A percentile compares a stretch with the other conserved stretches of the same genome.
Evolutionary conservation across 2,329 filamentous ascomycete genomes (phyloP).

Genomic region (Fusarium pseudonygamai): DNA sequence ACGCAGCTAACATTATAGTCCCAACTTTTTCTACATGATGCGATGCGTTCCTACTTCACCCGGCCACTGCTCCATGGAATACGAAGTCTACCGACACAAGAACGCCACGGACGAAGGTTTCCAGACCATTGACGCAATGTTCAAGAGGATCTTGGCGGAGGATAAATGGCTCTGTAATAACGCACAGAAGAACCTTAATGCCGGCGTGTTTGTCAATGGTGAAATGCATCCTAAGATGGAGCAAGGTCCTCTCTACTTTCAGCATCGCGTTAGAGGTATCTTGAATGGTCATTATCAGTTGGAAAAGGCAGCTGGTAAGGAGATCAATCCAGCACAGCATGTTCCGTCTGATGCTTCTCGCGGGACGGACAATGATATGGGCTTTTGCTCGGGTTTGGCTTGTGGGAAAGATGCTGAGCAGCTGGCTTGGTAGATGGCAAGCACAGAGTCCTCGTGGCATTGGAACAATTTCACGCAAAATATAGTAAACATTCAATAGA

Average conservation of each 20-base stretch:
- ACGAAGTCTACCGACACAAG: conserved; percentile 26
- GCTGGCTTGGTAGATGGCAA: rapidly evolving
- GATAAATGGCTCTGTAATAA: conserved; percentile 17
- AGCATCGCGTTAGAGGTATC: background rate
- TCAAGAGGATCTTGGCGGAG: conserved; percentile 3
- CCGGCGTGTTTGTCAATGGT: background rate
- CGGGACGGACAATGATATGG: background rate
- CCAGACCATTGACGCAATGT: background rate
- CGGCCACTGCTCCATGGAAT: background rate
- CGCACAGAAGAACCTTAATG: conserved; percentile 1
- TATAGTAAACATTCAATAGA: too few species aligned
- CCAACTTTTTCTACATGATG: conserved; percentile 22
- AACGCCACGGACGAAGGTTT: conserved; percentile 8
- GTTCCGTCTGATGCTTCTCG: background rate
- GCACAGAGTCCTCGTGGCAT: rapidly evolving
- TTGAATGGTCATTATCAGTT: background rate
- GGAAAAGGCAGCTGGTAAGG: background rate
- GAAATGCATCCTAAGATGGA: conserved; percentile 1
- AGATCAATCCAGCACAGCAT: conserved; percentile 22
- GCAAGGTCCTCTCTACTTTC: background rate
- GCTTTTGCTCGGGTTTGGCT: background rate
- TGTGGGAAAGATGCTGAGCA: background rate
- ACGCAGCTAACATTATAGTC: conserved; percentile 55
- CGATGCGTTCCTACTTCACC: background rate
- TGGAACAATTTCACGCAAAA: rapidly evolving